These are phyloP conservation scores for Linanthus parryae DNA, from an alignment of 148 eudicot species.

Conservation along the genomic window DNA sequence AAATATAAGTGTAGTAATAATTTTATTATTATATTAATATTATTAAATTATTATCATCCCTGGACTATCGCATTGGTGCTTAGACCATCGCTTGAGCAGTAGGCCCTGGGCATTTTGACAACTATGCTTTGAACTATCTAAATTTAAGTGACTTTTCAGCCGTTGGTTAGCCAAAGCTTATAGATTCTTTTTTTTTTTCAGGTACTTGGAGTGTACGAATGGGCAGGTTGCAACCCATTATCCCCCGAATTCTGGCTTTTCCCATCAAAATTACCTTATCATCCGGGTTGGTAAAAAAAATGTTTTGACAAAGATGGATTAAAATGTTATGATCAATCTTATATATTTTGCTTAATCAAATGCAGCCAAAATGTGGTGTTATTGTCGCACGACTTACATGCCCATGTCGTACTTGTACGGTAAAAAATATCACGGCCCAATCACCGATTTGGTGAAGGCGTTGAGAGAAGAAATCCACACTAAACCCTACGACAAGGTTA, in stretches of 20 bases:
- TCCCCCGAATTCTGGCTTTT: conserved; percentile 38
- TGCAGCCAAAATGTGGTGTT: conserved; percentile 36
- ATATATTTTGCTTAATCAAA: not conserved
- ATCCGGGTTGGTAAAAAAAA: conserved; percentile 22
- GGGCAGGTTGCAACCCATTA: conserved; percentile 31
- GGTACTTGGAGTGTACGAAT: conserved; percentile 35
- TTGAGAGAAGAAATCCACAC: conserved; percentile 28
- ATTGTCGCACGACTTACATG: conserved; percentile 35
- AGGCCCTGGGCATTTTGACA: no score
- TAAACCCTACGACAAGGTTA: conserved; percentile 22
- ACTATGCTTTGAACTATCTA: no score
- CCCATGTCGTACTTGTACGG: conserved; percentile 37
- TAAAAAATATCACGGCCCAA: conserved; percentile 24
- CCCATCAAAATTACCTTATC: conserved; percentile 26
- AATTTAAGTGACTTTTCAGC: no score
- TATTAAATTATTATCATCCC: no score
- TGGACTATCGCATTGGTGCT: no score
- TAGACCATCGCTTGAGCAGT: no score
- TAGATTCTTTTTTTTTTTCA: no score
- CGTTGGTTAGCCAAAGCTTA: no score
- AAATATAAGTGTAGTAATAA: no score
- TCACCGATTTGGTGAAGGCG: conserved; percentile 26
- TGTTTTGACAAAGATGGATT: not conserved
- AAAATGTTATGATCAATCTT: not conserved
- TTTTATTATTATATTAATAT: no score